phyloP scores from a whole-genome alignment of 352 stramenopile species.

The Pythium vanterpoolii region DNA sequence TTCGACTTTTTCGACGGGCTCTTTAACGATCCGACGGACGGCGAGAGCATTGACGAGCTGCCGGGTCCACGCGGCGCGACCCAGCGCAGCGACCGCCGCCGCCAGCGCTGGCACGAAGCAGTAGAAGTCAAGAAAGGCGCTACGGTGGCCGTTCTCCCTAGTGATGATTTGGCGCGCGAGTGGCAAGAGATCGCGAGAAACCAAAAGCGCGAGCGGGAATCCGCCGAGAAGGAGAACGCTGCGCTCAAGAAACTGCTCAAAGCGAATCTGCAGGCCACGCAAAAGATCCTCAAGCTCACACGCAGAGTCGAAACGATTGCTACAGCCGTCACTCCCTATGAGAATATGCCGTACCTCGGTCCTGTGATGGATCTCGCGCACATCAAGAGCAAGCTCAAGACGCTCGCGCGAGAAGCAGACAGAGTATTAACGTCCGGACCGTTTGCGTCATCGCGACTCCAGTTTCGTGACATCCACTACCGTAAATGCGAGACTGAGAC shows the following conservation, averaged over 20 bases:
- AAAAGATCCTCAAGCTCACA: conserved; percentile 2
- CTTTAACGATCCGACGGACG: too few species aligned
- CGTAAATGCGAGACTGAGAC: neutral
- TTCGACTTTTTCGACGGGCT: too few species aligned
- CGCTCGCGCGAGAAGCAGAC: neutral
- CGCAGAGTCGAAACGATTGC: neutral
- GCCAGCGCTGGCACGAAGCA: too few species aligned
- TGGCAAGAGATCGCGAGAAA: too few species aligned
- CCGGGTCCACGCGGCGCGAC: too few species aligned
- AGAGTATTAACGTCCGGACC: neutral
- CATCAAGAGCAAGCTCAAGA: neutral
- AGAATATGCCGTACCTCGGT: neutral
- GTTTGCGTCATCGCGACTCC: neutral
- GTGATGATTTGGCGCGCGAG: too few species aligned
- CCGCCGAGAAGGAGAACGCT: conserved; percentile 6
- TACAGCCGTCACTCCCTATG: neutral
- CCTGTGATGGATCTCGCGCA: neutral
- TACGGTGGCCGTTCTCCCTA: too few species aligned
- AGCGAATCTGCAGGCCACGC: neutral
- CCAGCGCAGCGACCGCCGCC: too few species aligned
- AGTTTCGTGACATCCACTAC: conserved; percentile 6
- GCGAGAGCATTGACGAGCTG: too few species aligned
- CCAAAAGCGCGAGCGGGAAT: neutral
- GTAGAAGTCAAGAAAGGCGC: too few species aligned
- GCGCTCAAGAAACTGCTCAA: neutral